Conservation (phyloP, 306 rosid genomes). For the Trifolium repens region DNA sequence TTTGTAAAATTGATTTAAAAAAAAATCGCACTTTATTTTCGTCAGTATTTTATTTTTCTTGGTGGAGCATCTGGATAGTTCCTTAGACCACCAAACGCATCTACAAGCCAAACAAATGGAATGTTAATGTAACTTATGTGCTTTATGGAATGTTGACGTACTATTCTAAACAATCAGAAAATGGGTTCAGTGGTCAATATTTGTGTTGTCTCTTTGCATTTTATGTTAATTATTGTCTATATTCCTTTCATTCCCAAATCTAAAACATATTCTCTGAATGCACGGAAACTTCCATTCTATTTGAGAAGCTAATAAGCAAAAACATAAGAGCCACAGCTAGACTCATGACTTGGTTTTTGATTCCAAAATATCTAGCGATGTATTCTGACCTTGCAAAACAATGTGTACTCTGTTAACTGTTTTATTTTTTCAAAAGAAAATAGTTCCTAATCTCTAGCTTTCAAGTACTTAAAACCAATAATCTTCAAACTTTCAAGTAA, state of each 20-base stretch:
- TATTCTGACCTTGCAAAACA: background rate
- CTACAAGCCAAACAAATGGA: constrained; percentile 46
- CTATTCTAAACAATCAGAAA: constrained; percentile 32
- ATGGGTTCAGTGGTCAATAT: constrained; percentile 33
- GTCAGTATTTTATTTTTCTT: constrained; percentile 40
- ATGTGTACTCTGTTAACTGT: background rate
- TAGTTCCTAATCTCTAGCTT: too few relatives aligned
- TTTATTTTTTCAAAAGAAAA: background rate
- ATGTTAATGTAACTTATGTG: constrained; percentile 50
- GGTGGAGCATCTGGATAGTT: constrained; percentile 44
- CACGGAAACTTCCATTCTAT: background rate
- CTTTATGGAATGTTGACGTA: constrained; percentile 42
- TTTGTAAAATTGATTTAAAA: constrained; percentile 53
- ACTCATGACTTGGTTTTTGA: background rate
- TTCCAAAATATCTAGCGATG: background rate
- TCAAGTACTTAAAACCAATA: background rate
- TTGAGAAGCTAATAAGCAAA: constrained; percentile 3
- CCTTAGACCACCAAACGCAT: constrained; percentile 41
- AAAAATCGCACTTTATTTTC: constrained; percentile 45
- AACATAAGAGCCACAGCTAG: background rate
- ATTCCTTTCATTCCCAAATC: background rate
- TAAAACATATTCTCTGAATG: background rate
- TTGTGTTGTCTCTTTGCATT: constrained; percentile 16
- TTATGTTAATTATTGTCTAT: background rate
- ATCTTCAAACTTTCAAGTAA: background rate